Base-by-base conservation (phyloP, 2,329 filamentous ascomycete species). In the Clonostachys chloroleuca region DNA sequence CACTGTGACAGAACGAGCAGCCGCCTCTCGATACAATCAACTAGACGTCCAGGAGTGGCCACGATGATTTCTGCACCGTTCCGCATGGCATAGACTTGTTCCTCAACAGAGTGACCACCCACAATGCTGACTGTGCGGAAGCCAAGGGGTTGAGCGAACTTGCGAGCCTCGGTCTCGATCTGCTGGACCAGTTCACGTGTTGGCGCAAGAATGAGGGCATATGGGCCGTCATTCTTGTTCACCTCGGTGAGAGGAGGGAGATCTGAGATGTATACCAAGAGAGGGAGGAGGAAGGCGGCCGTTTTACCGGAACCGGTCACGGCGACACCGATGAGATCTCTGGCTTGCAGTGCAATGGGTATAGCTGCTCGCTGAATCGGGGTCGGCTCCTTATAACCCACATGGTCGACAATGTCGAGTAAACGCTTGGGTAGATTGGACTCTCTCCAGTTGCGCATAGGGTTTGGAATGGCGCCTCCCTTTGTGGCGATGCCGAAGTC, bases 281-380 rank as follows among this genome's bases (percentile, higher is more conserved):
- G 72, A 1, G 94, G 94, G 35, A 99, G 77, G 20, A 99, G 72
- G 72, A 99, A 99, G 10, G 94, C 88, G 2, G 94, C 94, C 13
- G 94, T 99, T 74, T 99, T 99, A 75, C 94, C 94, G 43, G 94
- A 99, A 81, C 94, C 94, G 17, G 94, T 99, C 40, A 95, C 92
- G 54, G 94, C 94, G 34, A 99, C 92, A 74, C 92, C 94, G 54
- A 99, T 97, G n/a, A 99, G 79, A 68, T 99, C 94, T 58, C 94
- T 84, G 13, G 87, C 89, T 60, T 96, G 90, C 40, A 96, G 70
- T 4, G 94, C 94, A 57, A 99, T 95, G 3, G 94, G 94, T 46
- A 99, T 99, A 16, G 92, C 90, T 34, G 94, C 94, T 57, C 92
- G 80, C 63, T 99, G 94, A 54, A 99, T 92, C 1, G 94, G 82